Base-by-base conservation (phyloP, 805 yeast genomes). In the Candida vartiovaarae region DNA sequence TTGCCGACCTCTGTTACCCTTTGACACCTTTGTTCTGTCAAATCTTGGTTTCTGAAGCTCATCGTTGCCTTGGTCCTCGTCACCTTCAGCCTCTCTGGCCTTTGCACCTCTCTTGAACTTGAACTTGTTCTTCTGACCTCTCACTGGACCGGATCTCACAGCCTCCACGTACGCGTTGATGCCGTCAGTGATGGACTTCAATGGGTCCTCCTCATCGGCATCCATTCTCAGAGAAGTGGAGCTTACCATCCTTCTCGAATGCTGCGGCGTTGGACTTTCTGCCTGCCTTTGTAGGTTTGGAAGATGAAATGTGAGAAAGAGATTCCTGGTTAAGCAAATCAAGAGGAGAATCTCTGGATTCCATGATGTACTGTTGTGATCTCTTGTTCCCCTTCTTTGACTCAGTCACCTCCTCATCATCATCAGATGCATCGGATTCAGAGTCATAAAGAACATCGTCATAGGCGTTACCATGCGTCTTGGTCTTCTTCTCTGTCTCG, bases 91-190 rank as follows among this genome's bases (percentile, higher is more conserved):
- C 24, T 74, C 73, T 24, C 66, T 70, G 29, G 74, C 74, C 40
- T 71, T 70, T 42, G 72, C 70, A 40, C 78, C 74, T 61, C 83
- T 80, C 67, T 84, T 86, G 69, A 79, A 91, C 67, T 89, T 91
- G 73, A 91, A 76, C 68, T 80, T 88, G 65, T 90, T 90, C 68
- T 78, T 80, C 70, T 87, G 96, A 46, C 97, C 96, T 65, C 96
- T 82, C 4, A 89, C 80, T 29, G 98, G 98, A 25, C 93, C 97
- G 55, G 84, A 85, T 62, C 78, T 83, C 25, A 93, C 88, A 6
- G 99, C 99, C 49, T 89, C 96, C 52, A 89, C 76, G 62, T 93
- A 93, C 0, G 97, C 98, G 59, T 85, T 85, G 51, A 91, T 77
- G 15, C 96, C 95, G 38, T 66, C 66, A 4, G 74, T 67, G 34